These are phyloP conservation scores for Phyllosticta capitalensis DNA, from an alignment of 2,329 filamentous ascomycete genomes.

Conservation along the genomic window DNA sequence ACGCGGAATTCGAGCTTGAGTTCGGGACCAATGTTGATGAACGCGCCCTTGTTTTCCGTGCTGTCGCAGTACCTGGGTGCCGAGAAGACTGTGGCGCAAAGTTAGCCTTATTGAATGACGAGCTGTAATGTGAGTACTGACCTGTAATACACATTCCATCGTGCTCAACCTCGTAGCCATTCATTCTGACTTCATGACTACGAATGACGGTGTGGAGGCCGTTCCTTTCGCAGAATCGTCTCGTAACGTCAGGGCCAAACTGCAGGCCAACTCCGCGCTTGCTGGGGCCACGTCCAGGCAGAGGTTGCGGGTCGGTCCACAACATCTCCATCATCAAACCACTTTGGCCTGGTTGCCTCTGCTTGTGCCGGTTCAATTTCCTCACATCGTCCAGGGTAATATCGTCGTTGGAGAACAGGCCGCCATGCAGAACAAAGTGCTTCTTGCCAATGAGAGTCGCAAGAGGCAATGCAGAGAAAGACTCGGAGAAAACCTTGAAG, in stretches of 20 bases:
- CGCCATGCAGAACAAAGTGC: constrained; percentile 87
- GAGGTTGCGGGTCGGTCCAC: constrained; percentile 91
- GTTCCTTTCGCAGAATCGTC: constrained; percentile 93
- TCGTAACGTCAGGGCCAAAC: constrained; percentile 93
- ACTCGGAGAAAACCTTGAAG: constrained; percentile 97
- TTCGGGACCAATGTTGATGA: constrained; percentile 90
- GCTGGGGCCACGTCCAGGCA: constrained; percentile 79
- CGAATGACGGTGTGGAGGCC: constrained; percentile 89
- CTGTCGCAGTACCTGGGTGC: constrained; percentile 96
- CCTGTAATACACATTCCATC: constrained; percentile 90
- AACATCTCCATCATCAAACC: constrained; percentile 99
- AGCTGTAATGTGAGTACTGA: constrained; percentile 31
- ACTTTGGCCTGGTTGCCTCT: constrained; percentile 84
- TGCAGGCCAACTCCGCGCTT: constrained; percentile 95
- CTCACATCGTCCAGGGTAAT: constrained; percentile 87
- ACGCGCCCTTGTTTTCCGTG: constrained; percentile 95
- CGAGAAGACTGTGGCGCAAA: constrained; percentile 63
- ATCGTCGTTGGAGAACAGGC: constrained; percentile 92
- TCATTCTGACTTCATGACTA: constrained; percentile 97
- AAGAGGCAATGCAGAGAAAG: constrained; percentile 86
- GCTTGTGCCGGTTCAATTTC: constrained; percentile 81
- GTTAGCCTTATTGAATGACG: not conserved
- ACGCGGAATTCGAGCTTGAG: constrained; percentile 88
- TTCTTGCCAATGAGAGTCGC: constrained; percentile 87
- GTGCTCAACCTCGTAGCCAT: constrained; percentile 97